These are phyloP conservation scores for Aspergillus taichungensis DNA, from an alignment of 495 filamentous ascomycete species.

Conservation along the genomic window DNA sequence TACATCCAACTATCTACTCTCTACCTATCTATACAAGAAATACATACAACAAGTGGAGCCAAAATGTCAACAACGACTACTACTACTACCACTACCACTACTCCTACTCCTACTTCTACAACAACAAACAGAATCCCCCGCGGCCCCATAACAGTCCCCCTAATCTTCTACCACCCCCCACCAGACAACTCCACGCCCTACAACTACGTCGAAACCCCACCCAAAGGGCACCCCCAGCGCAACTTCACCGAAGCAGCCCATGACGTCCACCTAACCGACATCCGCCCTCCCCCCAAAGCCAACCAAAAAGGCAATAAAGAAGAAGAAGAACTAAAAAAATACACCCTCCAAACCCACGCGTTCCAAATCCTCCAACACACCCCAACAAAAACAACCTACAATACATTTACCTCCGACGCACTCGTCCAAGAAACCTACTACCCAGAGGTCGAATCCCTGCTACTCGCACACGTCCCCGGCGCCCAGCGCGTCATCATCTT, in stretches of 20 bases:
- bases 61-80: conserved; percentile 5
- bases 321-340: conserved; percentile 21
- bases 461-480: conserved; percentile 54
- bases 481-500: conserved; percentile 61
- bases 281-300: conserved; percentile 45
- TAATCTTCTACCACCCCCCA: conserved; percentile 64
- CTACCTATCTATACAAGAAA: background rate
- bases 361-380: conserved; percentile 51
- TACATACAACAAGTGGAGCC: background rate
- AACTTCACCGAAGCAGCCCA: conserved; percentile 47
- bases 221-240: conserved; percentile 47
- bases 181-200: conserved; percentile 53
- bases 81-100: background rate
- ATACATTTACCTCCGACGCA: conserved; percentile 54
- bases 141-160: conserved; percentile 53
- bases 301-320: too few relatives aligned
- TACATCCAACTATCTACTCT: background rate
- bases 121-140: conserved; percentile 45
- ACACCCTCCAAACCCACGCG: conserved; percentile 63
- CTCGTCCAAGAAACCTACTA: conserved; percentile 65
- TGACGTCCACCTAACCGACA: conserved; percentile 51
- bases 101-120: background rate
- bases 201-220: conserved; percentile 61
- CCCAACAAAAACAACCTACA: conserved; percentile 40
- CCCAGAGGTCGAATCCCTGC: conserved; percentile 64